Percentiles rank a stretch among this genome's conserved stretches.
These are phyloP conservation scores for Globisporangium carolinianum DNA, from an alignment of 352 stramenopile genomes.

Conservation along the genomic window DNA sequence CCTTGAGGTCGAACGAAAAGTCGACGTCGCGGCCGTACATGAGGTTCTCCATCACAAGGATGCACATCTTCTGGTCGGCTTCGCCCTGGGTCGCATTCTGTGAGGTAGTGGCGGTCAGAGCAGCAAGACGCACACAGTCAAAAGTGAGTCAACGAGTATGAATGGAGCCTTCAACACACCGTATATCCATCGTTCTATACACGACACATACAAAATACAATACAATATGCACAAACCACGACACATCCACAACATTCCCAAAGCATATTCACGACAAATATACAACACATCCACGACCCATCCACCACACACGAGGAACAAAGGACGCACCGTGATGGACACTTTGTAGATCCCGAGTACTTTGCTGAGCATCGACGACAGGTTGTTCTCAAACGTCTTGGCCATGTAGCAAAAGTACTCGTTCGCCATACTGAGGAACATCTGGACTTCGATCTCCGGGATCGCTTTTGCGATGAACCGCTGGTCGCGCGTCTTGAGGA, in stretches of 20 bases:
- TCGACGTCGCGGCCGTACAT: conserved; percentile 82
- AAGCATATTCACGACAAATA: neutral
- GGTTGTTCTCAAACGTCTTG: conserved; percentile 80
- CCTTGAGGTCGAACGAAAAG: conserved; percentile 85
- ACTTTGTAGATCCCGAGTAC: conserved; percentile 86
- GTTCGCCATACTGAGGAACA: conserved; percentile 88
- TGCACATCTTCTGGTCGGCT: conserved; percentile 74
- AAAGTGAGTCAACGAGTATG: neutral
- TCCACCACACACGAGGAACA: neutral
- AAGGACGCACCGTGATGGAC: conserved; percentile 41
- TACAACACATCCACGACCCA: neutral
- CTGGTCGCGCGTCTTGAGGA: conserved; percentile 83
- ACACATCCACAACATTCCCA: neutral
- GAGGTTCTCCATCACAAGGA: conserved; percentile 87
- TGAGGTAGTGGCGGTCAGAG: neutral
- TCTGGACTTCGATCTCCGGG: conserved; percentile 79
- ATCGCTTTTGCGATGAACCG: conserved; percentile 86
- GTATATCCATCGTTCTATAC: no score
- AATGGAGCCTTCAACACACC: no score
- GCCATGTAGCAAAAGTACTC: conserved; percentile 89
- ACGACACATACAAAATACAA: no score
- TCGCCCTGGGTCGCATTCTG: conserved; percentile 31
- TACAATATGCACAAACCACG: no score
- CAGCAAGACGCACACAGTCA: neutral
- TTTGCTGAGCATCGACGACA: conserved; percentile 86